Evolutionary conservation across 148 eudicot genomes (phyloP).

Genomic region (Talinum fruticosum): DNA sequence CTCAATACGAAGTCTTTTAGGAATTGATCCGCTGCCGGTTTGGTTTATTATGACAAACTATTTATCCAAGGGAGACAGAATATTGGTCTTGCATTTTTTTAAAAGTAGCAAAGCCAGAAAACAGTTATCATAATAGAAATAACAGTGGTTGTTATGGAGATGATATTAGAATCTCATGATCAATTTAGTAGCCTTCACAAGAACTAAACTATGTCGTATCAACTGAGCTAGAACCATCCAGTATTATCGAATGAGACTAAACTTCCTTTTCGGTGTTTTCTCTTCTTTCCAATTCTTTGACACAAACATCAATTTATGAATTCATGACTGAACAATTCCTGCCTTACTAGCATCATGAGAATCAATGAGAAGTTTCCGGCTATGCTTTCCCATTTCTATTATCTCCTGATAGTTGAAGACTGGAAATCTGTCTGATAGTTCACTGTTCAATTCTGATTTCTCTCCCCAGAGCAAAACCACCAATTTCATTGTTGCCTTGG

Average conservation of each 20-base stretch:
- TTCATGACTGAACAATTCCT: slow-evolving; percentile 13
- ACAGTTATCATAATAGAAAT: no score
- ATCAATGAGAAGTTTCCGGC: slow-evolving; percentile 47
- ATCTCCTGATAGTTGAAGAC: slow-evolving; percentile 65
- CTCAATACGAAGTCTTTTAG: no score
- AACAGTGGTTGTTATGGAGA: neutral
- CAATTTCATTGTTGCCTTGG: slow-evolving; percentile 56
- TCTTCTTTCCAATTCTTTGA: neutral
- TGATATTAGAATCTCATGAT: neutral
- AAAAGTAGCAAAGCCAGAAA: no score
- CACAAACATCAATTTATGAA: slow-evolving; percentile 6
- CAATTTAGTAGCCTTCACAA: neutral
- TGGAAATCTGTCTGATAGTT: slow-evolving; percentile 39
- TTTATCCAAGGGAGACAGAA: no score
- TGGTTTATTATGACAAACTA: no score
- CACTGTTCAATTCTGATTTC: slow-evolving; percentile 49
- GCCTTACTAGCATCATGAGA: slow-evolving; percentile 78
- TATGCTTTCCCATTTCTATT: slow-evolving; percentile 61
- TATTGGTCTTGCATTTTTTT: no score
- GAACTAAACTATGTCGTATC: neutral
- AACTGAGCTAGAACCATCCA: neutral
- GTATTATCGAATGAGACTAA: neutral
- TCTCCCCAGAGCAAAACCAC: slow-evolving; percentile 85
- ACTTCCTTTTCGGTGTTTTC: neutral
- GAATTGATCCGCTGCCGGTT: no score